Base-by-base conservation (phyloP, 768 basidiomycete species). In the Tricholomella constricta region DNA sequence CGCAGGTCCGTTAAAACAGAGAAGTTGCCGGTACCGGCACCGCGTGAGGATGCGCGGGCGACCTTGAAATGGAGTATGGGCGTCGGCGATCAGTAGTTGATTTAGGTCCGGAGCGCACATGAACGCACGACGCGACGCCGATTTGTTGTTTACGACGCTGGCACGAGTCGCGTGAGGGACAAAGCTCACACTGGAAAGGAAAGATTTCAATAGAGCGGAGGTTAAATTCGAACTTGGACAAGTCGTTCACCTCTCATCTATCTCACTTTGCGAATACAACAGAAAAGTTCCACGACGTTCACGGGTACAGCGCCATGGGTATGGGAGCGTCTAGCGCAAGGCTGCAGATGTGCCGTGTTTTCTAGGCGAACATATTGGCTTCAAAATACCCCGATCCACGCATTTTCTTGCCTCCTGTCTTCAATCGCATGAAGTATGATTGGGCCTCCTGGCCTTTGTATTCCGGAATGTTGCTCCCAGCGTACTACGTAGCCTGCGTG, bases 361-460 rank as follows among this genome's bases (percentile, higher is more conserved):
- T 47, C n/a, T 37, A 19, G 9, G 9, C 1, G 14, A 25, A 37
- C n/a, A 19, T 29, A 12, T 48, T 23, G 40, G 41, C 38, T 34
- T 5, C 11, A 23, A 15, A 34, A 19, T 49, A 25, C 42, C 41
- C 42, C 47, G 47, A 20, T 44, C 17, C 55, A 51, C 44, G 45
- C 47, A 48, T 31, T 19, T 47, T 40, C 29, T 36, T 34, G 26
- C 38, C 44, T 31, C 22, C 12, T 23, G 4, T 15, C 44, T 51
- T 56, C 52, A 60, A 57, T 60, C 59, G 41, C 56, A 10, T 43
- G 37, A 45, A 36, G 48, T 47, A 29, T 57, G 59, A 60, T 60
- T 60, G 59, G 59, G 35, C 56, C 44, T 35, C 34, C 27, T 19
- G 3, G 51, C 20, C 35, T 34, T 42, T 29, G n/a, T 37, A 37